Evolutionary conservation across 1,139 yeast genomes (phyloP), one percentile per base, ranked within the genome.

Genomic region (Hansenula anomala): DNA sequence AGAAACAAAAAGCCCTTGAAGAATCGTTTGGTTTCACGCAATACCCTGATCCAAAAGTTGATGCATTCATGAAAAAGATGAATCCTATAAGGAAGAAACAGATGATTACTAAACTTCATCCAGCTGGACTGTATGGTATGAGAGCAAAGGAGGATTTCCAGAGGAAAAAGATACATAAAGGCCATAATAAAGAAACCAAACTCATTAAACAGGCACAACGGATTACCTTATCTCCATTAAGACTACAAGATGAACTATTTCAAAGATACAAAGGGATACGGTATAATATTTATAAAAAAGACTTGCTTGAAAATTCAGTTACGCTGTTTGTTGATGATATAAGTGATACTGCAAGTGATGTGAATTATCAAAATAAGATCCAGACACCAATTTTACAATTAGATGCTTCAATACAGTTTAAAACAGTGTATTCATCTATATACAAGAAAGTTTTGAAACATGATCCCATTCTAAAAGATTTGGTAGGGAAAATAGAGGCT

Each of bases 321-420:
- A n/a, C n/a, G 11, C n/a, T 38, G 14, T 11, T 38, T 10, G 10
- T 38, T 4, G 9, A 32, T 15, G 41, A 38, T 29, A n/a, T 15
- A 5, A 31, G 33, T 22, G 41, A 32, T 10, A 27, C 38, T 2
- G 10, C 15, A 2, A 35, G 38, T 6, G 35, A 38, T 28, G 24
- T 38, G 2, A 35, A 35, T 12, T 38, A 35, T 26, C 13, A 27
- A 4, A 25, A 25, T 6, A 27, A 24, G 16, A 17, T 36, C 6
- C 14, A 16, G 8, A n/a, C 13, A 15, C 22, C 27, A 12, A n/a
- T 25, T 1, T 14, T 6, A 14, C 16, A 19, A 4, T 17, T 30
- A 6, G 25, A 25, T 4, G 7, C 27, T 5, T n/a, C 38, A 3
- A 19, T 19, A 19, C 19, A 27, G 11, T 26, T 27, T 10, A 3